Percentiles rank a stretch among this genome's conserved stretches.
Evolutionary conservation across 371 early-diverging fungal genomes (phyloP).

Genomic region (Phascolomyces articulosus): DNA sequence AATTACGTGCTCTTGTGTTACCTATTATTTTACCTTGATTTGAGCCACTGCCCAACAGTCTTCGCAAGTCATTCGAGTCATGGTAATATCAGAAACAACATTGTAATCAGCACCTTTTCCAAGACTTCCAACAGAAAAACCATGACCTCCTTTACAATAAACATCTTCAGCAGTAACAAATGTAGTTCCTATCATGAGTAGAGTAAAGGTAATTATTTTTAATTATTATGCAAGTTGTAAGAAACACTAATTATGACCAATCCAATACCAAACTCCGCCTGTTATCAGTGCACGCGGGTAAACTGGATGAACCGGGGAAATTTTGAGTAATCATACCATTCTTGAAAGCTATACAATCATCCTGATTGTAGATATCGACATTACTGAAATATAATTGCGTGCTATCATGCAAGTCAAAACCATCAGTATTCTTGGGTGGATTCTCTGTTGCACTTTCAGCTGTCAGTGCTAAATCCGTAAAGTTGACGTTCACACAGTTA

Average conservation of each 20-base stretch:
- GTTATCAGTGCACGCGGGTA: not conserved
- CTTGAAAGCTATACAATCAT: constrained; percentile 20
- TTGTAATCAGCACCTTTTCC: constrained; percentile 11
- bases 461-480: constrained; percentile 10
- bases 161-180: constrained; percentile 9
- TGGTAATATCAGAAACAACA: constrained; percentile 12
- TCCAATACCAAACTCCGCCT: not conserved
- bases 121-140: constrained; percentile 17
- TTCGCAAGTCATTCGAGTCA: constrained; percentile 17
- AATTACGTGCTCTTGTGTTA: constrained; percentile 4
- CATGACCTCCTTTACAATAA: constrained; percentile 17
- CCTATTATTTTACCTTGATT: constrained; percentile 7
- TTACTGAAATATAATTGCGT: not conserved
- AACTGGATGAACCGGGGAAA: no score
- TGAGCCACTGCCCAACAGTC: constrained; percentile 18
- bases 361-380: constrained; percentile 16
- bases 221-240: no score
- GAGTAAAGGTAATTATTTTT: no score
- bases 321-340: constrained; percentile 8
- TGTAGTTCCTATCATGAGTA: constrained; percentile 1
- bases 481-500: constrained; percentile 13
- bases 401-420: constrained; percentile 10
- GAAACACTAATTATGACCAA: no score
- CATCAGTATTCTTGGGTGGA: constrained; percentile 16
- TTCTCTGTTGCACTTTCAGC: constrained; percentile 12